Conservation (phyloP, 2,329 filamentous ascomycete species). For the Xylariales sp. region DNA sequence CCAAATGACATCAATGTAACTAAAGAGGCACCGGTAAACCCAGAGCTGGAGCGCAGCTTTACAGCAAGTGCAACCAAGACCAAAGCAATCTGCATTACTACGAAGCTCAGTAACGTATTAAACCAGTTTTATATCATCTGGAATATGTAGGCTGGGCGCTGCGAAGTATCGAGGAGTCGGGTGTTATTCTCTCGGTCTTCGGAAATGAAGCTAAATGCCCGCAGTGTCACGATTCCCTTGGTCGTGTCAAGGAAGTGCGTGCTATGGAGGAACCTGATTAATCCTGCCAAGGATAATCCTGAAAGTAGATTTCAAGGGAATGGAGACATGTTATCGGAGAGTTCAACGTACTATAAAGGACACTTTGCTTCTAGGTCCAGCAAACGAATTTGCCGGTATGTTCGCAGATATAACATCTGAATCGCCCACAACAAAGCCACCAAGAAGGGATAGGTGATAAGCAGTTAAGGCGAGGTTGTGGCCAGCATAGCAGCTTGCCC, state of each 20-base stretch:
- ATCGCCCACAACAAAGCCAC: conserved; percentile 35
- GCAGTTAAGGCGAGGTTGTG: conserved; percentile 32
- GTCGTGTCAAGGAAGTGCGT: conserved; percentile 43
- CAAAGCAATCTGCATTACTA: conserved; percentile 15
- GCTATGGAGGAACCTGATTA: no score
- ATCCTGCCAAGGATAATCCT: no score
- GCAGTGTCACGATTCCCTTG: conserved; percentile 41
- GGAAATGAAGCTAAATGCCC: conserved; percentile 44
- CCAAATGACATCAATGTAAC: conserved; percentile 28
- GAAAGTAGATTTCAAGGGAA: neutral
- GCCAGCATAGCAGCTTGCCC: conserved; percentile 40
- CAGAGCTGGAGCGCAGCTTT: conserved; percentile 18
- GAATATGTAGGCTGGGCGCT: conserved; percentile 47
- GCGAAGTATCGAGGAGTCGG: conserved; percentile 40
- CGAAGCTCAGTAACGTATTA: conserved; percentile 14
- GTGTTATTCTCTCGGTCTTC: conserved; percentile 37
- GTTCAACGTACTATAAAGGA: conserved; percentile 37
- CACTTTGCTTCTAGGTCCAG: conserved; percentile 47
- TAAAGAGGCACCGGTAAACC: conserved; percentile 23
- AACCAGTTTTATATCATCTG: conserved; percentile 40
- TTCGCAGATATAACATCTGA: conserved; percentile 47
- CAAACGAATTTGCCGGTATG: conserved; percentile 45
- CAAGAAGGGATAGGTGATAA: conserved; percentile 38
- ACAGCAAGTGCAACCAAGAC: conserved; percentile 19
- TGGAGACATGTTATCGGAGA: neutral